A percentile compares a stretch with the other conserved stretches of the same genome.
These are phyloP conservation scores for Brassica cretica DNA, from an alignment of 345 rosid genomes.

Conservation along the genomic window DNA sequence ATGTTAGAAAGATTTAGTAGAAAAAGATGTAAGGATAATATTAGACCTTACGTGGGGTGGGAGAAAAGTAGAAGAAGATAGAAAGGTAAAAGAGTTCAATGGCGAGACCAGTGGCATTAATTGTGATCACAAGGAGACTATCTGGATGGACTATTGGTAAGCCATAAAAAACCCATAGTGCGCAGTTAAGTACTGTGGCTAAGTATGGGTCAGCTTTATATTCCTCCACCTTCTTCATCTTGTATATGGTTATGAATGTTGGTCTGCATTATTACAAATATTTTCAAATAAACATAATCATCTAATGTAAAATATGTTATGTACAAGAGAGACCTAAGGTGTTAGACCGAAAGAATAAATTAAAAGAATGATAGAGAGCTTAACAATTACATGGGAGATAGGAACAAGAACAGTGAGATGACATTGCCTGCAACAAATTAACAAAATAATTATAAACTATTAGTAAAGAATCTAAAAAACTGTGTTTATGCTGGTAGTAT, in stretches of 20 bases:
- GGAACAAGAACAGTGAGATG: constrained; percentile 55
- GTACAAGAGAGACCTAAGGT: background rate
- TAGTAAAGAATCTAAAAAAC: no score
- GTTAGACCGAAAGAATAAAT: background rate
- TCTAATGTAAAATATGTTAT: background rate
- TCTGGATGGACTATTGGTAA: constrained; percentile 56
- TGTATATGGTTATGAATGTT: constrained; percentile 44
- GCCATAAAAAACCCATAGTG: constrained; percentile 56
- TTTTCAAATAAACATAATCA: background rate
- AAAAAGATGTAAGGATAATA: background rate
- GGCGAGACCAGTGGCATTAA: constrained; percentile 45
- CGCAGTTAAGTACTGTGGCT: constrained; percentile 53
- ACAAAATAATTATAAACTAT: background rate
- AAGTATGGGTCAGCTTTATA: constrained; percentile 62
- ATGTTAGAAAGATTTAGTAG: background rate
- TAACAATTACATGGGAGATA: constrained; percentile 52
- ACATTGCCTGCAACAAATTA: constrained; percentile 49
- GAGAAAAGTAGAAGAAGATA: constrained; percentile 44
- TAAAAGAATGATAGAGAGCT: background rate
- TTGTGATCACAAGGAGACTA: constrained; percentile 51
- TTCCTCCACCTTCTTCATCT: constrained; percentile 48
- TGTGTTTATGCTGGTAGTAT: no score
- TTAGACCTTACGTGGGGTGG: constrained; percentile 41
- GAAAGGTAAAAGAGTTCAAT: constrained; percentile 45
- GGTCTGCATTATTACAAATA: constrained; percentile 36